Base-by-base conservation (phyloP, 75 land plant species). In the Cunninghamia lanceolata region DNA sequence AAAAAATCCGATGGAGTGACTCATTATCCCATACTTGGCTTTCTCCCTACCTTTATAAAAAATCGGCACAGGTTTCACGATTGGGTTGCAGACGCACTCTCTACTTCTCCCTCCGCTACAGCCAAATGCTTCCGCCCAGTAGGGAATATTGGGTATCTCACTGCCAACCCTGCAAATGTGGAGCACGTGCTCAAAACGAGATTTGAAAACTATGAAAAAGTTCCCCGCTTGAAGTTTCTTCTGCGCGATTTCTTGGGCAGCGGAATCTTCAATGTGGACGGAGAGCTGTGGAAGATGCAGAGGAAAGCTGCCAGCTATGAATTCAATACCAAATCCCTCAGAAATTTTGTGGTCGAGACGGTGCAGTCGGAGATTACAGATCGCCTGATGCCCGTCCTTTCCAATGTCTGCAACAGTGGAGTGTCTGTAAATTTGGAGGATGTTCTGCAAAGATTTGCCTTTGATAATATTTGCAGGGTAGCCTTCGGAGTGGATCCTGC, bases 371-470 rank as follows among this genome's bases (percentile, higher is more conserved):
- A 91, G 88, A 86, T 94, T 78, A 25, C 35, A 11, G 32, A 84
- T 43, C 83, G 91, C n/a, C 90, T 95, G 42, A n/a, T 94, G 59
- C 94, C 95, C 2, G 56, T 89, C 42, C 86, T 95, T 86, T 21
- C 13, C 52, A 47, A 10, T 47, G 52, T 36, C 50, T 80, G 89
- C 83, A 77, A 25, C 19, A 1, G 15, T 5, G 52, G 78, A 74
- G 79, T 63, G 5, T 82, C 4, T 25, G 39, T 86, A 40, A 35
- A 74, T 34, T 13, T 89, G 36, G 87, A 90, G 42, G 89, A 88
- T 70, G 34, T 90, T 28, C 43, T 47, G 52, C 52, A 47, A 14
- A 47, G 52, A 47, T 47, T 47, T 47, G 52, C 52, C 13, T 47
- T 47, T 47, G 90, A 89, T 76, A 84, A 87, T 25, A 85, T 89